Evolutionary conservation across 2,329 filamentous ascomycete species (phyloP).

Genomic region (Rugonectria rugulosa): DNA sequence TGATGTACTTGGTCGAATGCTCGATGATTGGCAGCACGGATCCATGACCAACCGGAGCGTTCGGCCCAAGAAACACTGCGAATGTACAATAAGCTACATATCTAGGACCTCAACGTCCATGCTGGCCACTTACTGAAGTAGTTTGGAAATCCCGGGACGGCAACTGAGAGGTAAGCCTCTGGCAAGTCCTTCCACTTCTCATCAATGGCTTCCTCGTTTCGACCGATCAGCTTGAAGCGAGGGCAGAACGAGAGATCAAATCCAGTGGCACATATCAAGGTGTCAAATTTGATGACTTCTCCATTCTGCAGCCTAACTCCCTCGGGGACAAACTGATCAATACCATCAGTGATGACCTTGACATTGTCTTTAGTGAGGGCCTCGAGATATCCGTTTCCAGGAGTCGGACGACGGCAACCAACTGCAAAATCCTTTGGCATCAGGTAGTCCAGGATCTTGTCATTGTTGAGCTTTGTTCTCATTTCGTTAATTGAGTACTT

Average conservation of each 20-base stretch:
- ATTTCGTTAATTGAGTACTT: slow-evolving; percentile 6
- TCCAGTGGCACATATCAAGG: slow-evolving; percentile 13
- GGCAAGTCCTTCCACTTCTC: slow-evolving; percentile 4
- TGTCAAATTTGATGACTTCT: slow-evolving; percentile 6
- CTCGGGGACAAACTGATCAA: not conserved
- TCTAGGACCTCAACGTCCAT: too few relatives aligned
- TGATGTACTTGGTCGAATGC: slow-evolving; percentile 4
- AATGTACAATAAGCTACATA: not conserved
- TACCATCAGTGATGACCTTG: not conserved
- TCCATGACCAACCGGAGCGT: slow-evolving; percentile 7
- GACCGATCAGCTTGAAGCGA: slow-evolving; percentile 5
- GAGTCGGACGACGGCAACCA: slow-evolving; percentile 16
- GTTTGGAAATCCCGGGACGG: slow-evolving; percentile 16
- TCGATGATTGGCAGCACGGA: slow-evolving; percentile 7
- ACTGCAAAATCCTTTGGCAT: slow-evolving; percentile 15
- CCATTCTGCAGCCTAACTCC: not conserved
- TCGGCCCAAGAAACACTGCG: slow-evolving; percentile 1
- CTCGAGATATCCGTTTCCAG: slow-evolving; percentile 16
- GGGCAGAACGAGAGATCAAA: slow-evolving; percentile 19
- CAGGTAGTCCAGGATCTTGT: not conserved
- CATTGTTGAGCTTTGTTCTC: not conserved
- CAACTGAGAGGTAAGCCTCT: slow-evolving; percentile 11
- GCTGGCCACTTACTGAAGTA: slow-evolving; percentile 23
- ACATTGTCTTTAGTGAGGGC: slow-evolving; percentile 9
- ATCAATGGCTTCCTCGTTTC: not conserved